Evolutionary conservation across 495 filamentous ascomycete species (phyloP), one percentile per base, ranked within the genome.

Genomic region (Daldinia bambusicola): DNA sequence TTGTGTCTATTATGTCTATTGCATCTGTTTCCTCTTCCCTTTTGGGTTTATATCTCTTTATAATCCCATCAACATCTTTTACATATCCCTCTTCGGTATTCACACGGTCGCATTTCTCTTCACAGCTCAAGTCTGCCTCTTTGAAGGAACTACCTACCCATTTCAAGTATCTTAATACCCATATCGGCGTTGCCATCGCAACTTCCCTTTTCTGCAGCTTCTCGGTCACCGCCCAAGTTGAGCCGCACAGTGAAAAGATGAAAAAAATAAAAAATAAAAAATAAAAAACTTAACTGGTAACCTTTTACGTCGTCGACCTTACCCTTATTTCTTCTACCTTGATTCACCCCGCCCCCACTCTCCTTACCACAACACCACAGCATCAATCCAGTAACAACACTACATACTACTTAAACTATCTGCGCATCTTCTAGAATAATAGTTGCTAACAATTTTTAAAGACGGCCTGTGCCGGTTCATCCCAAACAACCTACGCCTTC

Each of bases 391-490:
- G 5, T 20, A 53, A 53, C 3, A 5, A 32, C 32, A 53, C 50
- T 53, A 53, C 50, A 0, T 53, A 8, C 16, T 38, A 4, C 22
- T 18, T 53, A 3, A 26, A 26, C 26, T 26, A 9, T 13, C 14
- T 2, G 9, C 32, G 1, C 18, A 34, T 8, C 48, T 56, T 36
- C 9, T 22, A 7, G 36, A 32, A 13, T 64, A 32, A 20, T 6
- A 56, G 53, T 26, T 51, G 43, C 63, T 72, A 72, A 72, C 55
- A 58, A 40, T 22, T 8, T 5, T 18, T 2, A 0, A n/a, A 74
- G 72, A 22, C 53, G 37, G 5, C 6, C 55, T 13, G 26, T 7
- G 13, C 10, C 50, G 18, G 26, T 38, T 30, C 50, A 66, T 4
- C 55, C 58, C 5, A 65, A 64, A 37, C 57, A 58, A 13, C 50